These are phyloP conservation scores for Penicillium italicum DNA, from an alignment of 2,329 filamentous ascomycete genomes.

Conservation along the genomic window DNA sequence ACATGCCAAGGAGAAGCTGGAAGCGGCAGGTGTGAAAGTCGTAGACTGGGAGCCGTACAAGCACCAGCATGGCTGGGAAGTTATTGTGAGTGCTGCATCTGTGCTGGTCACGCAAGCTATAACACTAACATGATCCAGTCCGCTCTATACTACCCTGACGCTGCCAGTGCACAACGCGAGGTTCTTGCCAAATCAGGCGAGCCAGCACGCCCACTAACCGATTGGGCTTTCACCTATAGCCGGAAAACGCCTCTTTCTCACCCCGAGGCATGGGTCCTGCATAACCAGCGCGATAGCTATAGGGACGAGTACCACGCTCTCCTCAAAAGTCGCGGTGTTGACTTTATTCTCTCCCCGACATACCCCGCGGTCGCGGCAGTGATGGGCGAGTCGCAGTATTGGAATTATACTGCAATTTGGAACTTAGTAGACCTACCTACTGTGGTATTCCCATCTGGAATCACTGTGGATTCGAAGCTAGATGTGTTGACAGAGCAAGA, in stretches of 20 bases:
- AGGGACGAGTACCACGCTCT: conserved; percentile 33
- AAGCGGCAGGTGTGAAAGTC: conserved; percentile 48
- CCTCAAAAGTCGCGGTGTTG: conserved; percentile 28
- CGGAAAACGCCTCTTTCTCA: conserved; percentile 23
- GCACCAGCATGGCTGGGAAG: conserved; percentile 34
- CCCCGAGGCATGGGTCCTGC: conserved; percentile 29
- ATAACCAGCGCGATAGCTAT: conserved; percentile 28
- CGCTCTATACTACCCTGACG: conserved; percentile 50
- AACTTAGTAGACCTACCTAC: conserved; percentile 33
- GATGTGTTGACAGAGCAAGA: conserved; percentile 22
- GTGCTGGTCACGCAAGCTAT: neutral
- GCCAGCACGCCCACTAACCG: conserved; percentile 45
- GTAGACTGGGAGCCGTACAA: conserved; percentile 37
- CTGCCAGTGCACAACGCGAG: conserved; percentile 31
- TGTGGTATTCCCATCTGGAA: conserved; percentile 28
- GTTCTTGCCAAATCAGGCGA: conserved; percentile 40
- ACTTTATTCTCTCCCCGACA: conserved; percentile 32
- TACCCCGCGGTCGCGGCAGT: conserved; percentile 30
- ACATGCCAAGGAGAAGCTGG: conserved; percentile 22
- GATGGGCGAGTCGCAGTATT: conserved; percentile 35
- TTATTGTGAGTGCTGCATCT: conserved; percentile 27
- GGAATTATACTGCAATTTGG: conserved; percentile 37
- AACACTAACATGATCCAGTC: conserved; percentile 33
- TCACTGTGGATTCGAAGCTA: conserved; percentile 26
- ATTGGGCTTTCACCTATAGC: conserved; percentile 37